Evolutionary conservation across 1,284 basidiomycete species (phyloP).

Genomic region (Kwoniella shivajii): DNA sequence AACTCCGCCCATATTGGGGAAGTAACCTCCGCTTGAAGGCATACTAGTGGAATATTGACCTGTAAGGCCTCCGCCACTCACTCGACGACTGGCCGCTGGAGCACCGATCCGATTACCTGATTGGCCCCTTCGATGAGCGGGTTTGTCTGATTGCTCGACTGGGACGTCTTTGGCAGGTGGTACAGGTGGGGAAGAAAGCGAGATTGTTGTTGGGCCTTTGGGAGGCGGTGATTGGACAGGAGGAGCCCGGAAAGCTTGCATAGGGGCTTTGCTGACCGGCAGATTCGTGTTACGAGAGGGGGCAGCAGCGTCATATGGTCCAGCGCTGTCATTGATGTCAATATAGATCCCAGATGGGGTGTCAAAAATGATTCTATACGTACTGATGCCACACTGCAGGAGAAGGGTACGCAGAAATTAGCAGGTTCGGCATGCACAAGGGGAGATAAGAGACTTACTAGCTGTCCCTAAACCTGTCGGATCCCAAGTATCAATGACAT

Average conservation of each 20-base stretch:
- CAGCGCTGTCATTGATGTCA: conserved; percentile 33
- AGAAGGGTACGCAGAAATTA: not conserved
- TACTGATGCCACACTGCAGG: conserved; percentile 53
- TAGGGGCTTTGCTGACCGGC: conserved; percentile 44
- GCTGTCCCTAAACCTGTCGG: conserved; percentile 52
- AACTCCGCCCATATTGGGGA: conserved; percentile 34
- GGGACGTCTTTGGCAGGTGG: conserved; percentile 23
- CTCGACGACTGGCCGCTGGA: conserved; percentile 22
- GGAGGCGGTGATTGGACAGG: conserved; percentile 18
- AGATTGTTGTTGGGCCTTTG: conserved; percentile 25
- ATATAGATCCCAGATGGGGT: not conserved
- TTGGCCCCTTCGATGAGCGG: conserved; percentile 9
- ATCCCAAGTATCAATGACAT: conserved; percentile 55
- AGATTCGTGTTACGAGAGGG: conserved; percentile 51
- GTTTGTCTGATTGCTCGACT: not conserved
- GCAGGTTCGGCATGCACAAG: not conserved
- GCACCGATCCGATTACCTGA: conserved; percentile 12
- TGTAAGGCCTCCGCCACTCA: conserved; percentile 45
- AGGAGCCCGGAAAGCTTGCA: conserved; percentile 46
- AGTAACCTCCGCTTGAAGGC: conserved; percentile 50
- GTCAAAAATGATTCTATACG: conserved; percentile 8
- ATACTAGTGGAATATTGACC: conserved; percentile 53
- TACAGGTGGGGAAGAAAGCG: conserved; percentile 26
- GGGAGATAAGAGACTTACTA: conserved; percentile 34
- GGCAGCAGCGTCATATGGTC: conserved; percentile 54